Conservation (phyloP, 495 filamentous ascomycete species). For the Daldinia bambusicola region DNA sequence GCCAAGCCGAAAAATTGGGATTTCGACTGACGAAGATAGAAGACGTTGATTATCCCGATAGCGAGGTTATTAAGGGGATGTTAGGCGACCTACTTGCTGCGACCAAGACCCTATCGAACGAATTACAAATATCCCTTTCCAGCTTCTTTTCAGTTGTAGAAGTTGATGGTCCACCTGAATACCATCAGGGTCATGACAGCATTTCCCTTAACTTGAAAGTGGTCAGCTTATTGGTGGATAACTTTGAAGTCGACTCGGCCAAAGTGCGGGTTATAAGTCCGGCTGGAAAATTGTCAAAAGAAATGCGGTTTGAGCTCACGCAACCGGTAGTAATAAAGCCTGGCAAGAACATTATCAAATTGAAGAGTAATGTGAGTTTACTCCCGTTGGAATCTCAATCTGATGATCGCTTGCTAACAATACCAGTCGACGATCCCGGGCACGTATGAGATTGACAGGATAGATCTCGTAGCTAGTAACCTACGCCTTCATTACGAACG, state of each 20-base stretch:
- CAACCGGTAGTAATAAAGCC: slow-evolving; percentile 58
- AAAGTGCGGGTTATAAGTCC: slow-evolving; percentile 70
- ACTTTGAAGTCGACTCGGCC: slow-evolving; percentile 72
- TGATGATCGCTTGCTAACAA: background rate
- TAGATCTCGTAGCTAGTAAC: slow-evolving; percentile 74
- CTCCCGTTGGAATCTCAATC: background rate
- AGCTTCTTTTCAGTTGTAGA: slow-evolving; percentile 78
- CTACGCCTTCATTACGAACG: slow-evolving; percentile 73
- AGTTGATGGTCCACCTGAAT: slow-evolving; percentile 74
- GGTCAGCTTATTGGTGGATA: slow-evolving; percentile 75
- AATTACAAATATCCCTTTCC: slow-evolving; percentile 71
- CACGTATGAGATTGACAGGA: slow-evolving; percentile 76
- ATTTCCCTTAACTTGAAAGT: slow-evolving; percentile 78
- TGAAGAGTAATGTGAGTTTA: slow-evolving; percentile 62
- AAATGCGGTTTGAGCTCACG: slow-evolving; percentile 71
- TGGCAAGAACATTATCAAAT: slow-evolving; percentile 63
- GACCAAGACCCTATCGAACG: slow-evolving; percentile 70
- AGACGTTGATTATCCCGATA: slow-evolving; percentile 62
- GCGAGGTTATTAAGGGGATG: slow-evolving; percentile 66
- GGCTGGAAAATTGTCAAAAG: slow-evolving; percentile 60
- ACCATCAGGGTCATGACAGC: slow-evolving; percentile 78
- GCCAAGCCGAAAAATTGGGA: slow-evolving; percentile 53
- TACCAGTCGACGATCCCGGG: slow-evolving; percentile 70
- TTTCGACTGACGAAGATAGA: slow-evolving; percentile 42
- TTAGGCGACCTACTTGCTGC: slow-evolving; percentile 71